Evolutionary conservation across 768 basidiomycete genomes (phyloP), one percentile per base, ranked within the genome.

Genomic region (button mushroom (Agaricus bisporus)): DNA sequence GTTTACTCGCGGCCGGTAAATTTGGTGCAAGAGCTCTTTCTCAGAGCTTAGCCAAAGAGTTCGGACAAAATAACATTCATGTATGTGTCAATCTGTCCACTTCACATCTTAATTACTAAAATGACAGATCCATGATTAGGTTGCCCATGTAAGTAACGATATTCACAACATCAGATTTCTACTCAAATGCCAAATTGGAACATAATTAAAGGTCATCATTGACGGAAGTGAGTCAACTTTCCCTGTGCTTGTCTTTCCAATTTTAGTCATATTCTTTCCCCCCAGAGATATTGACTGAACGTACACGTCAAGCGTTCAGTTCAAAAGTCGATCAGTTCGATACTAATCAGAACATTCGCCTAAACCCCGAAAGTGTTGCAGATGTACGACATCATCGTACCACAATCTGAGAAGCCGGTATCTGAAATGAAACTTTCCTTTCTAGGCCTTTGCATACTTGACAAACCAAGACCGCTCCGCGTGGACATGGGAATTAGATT

Each of bases 401-500:
- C 37, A 43, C n/a, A 12, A 25, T 26, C 18, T 52, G 9, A 37
- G 8, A 36, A 9, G 5, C n/a, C 36, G 4, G 14, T 22, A 41
- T 26, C 36, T 41, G 11, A 39, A 41, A 32, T 45, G 22, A 20
- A 28, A 20, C 8, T 15, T n/a, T 39, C 14, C 20, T 18, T 41
- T 41, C 37, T 32, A 89, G 86, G 67, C 83, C 0, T 88, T 88
- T 60, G 66, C 86, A 29, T 80, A 78, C 62, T 78, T 91, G 18
- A 76, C 71, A 7, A 77, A 81, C 43, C 88, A 90, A 69, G 84
- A 86, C 48, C 74, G 80, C 26, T 86, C 85, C 37, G 77, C 85
- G 7, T 87, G 79, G 85, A 83, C 85, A 10, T 91, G 86, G 86
- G 88, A 91, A 63, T 73, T 91, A 35, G 88, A 91, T 58, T 70